Conservation (phyloP, 768 basidiomycete species). For the Pisolithus albus region DNA sequence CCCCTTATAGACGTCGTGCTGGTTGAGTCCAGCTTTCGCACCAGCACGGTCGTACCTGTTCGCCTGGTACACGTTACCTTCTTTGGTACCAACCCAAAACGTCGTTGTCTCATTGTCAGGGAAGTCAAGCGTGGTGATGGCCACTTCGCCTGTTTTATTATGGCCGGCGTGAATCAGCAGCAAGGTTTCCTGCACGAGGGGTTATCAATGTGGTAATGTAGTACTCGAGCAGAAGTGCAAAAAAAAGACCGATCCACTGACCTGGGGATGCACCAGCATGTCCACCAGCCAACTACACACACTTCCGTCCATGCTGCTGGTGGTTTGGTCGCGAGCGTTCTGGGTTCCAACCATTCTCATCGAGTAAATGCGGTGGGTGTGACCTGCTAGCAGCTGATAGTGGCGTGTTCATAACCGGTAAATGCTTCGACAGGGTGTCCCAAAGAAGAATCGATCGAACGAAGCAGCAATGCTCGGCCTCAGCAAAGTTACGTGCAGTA, state of each 20-base stretch:
- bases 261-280: conserved; percentile 98
- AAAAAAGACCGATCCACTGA: conserved; percentile 22
- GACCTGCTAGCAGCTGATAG: conserved; percentile 80
- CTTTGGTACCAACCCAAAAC: conserved; percentile 97
- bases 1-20: conserved; percentile 86
- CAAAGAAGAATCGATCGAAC: no score
- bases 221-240: background rate
- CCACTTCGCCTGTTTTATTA: no score
- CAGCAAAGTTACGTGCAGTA: no score
- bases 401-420: no score
- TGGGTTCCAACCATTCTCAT: conserved; percentile 99
- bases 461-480: no score
- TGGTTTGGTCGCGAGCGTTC: conserved; percentile 95
- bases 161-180: no score
- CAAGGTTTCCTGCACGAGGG: no score
- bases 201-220: no score
- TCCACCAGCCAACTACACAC: conserved; percentile 98
- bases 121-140: conserved; percentile 56
- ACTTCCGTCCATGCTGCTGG: conserved; percentile 92
- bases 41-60: conserved; percentile 96
- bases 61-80: conserved; percentile 94
- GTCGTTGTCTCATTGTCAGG: conserved; percentile 94
- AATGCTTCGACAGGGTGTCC: no score
- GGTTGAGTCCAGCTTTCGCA: conserved; percentile 91
- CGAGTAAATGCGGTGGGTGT: conserved; percentile 97